Percentiles rank a stretch among this genome's conserved stretches.
phyloP scores from a whole-genome alignment of 768 basidiomycete species.

The Rickenella mellea region DNA sequence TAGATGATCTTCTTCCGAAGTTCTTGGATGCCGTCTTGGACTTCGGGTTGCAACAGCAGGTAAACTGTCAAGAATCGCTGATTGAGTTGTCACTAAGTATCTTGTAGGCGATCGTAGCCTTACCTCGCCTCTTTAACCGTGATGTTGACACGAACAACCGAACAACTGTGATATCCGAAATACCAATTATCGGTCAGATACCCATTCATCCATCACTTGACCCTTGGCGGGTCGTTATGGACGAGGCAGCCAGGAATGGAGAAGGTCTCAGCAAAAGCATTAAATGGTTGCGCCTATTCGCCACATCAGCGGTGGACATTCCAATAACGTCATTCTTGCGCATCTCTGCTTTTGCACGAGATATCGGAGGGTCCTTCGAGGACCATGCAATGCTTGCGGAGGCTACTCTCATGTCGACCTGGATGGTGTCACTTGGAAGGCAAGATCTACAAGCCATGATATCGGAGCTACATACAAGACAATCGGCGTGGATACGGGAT shows the following conservation, averaged over 20 bases:
- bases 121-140: conserved; percentile 48
- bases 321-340: conserved; percentile 40
- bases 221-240: conserved; percentile 45
- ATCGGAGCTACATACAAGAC: conserved; percentile 35
- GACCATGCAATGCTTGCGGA: conserved; percentile 44
- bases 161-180: no score
- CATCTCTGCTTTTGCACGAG: conserved; percentile 31
- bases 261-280: conserved; percentile 39
- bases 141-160: conserved; percentile 38
- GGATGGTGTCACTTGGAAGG: conserved; percentile 50
- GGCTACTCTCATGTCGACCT: conserved; percentile 45
- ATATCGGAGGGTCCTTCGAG: conserved; percentile 28
- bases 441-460: conserved; percentile 47
- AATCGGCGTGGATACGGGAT: conserved; percentile 29
- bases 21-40: conserved; percentile 2
- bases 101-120: conserved; percentile 38
- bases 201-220: conserved; percentile 28
- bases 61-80: conserved; percentile 2
- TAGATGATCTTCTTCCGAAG: neutral
- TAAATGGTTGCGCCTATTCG: conserved; percentile 51
- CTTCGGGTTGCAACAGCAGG: neutral
- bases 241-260: conserved; percentile 29
- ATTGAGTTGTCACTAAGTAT: neutral
- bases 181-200: no score
- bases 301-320: conserved; percentile 57